Evolutionary conservation across 495 filamentous ascomycete genomes (phyloP), one percentile per base, ranked within the genome.

Genomic region (Wilcoxina mikolae): DNA sequence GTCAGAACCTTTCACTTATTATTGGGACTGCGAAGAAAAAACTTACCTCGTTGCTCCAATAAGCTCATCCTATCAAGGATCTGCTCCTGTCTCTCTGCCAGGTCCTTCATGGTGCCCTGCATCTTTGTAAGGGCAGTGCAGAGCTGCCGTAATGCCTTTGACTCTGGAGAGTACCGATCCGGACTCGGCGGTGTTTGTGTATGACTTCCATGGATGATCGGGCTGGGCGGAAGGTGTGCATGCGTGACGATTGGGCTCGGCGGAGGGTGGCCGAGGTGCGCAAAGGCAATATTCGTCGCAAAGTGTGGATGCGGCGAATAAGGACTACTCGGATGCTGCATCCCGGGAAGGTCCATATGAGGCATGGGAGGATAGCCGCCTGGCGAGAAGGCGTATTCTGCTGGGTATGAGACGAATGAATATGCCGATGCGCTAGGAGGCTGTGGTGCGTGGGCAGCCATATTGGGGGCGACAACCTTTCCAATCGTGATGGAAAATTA

Each of bases 51-150:
- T 27, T 66, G 63, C 24, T 66, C 63, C 15, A 66, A 33, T 24
- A 66, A 22, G 27, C 62, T 66, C 63, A 66, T 58, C 43, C 63
- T 52, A 50, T 65, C 63, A 15, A 66, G 51, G 33, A 66, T 66
- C 28, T 66, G 58, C 26, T 61, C 59, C 58, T 66, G 63, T 15
- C 62, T 53, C 41, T 66, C 63, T n/a, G 63, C 63, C n/a, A 66
- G 39, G 55, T 66, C 62, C 44, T 61, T 65, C 63, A 66, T 66
- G 0, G 62, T 65, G 42, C 56, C 60, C 48, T 66, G 63, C 62
- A 66, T 62, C 38, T 66, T 66, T 26, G 56, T 60, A 44, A 66
- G 62, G 29, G 59, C 59, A 9, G 63, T 65, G 22, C 58, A 45
- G 22, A 66, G 58, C 41, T 66, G 62, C 44, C 62, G 62, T 53